Evolutionary conservation across 345 rosid genomes (phyloP).

Genomic region (Tarenaya hassleriana): DNA sequence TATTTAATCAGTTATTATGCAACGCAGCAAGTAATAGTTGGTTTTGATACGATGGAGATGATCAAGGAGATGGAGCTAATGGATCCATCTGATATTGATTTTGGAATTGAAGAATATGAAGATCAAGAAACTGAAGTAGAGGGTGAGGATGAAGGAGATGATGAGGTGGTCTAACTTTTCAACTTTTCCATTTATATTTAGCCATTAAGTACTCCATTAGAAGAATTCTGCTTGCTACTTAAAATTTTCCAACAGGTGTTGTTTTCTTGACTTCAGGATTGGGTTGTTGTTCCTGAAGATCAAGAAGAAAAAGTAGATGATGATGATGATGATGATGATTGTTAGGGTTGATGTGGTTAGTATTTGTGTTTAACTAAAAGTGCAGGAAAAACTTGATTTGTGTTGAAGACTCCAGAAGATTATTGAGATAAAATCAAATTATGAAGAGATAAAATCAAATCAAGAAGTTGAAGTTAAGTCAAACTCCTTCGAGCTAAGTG

Average conservation of each 20-base stretch:
- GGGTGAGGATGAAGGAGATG: slow-evolving; percentile 35
- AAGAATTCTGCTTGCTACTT: slow-evolving; percentile 8
- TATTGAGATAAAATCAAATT: too few species aligned
- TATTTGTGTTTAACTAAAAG: too few species aligned
- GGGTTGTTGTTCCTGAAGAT: slow-evolving; percentile 61
- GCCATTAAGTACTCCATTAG: slow-evolving; percentile 6
- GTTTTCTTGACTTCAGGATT: slow-evolving; percentile 44
- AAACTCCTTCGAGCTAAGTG: too few species aligned
- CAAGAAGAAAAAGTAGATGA: slow-evolving; percentile 47
- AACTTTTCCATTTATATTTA: slow-evolving; percentile 8
- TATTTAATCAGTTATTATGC: not conserved
- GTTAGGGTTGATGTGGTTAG: too few species aligned
- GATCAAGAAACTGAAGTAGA: slow-evolving; percentile 46
- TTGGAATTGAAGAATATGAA: slow-evolving; percentile 60
- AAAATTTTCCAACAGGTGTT: slow-evolving; percentile 13
- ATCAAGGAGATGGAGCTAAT: slow-evolving; percentile 61
- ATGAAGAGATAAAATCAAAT: too few species aligned
- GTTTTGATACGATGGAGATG: slow-evolving; percentile 77
- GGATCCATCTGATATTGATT: slow-evolving; percentile 64
- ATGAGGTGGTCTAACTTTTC: slow-evolving; percentile 43
- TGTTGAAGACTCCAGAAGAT: too few species aligned
- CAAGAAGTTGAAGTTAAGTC: too few species aligned
- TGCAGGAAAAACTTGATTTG: too few species aligned
- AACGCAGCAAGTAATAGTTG: slow-evolving; percentile 85
- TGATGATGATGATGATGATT: slow-evolving; percentile 48